These are phyloP conservation scores for Chaetomium tenue DNA, from an alignment of 495 filamentous ascomycete species.

Conservation along the genomic window DNA sequence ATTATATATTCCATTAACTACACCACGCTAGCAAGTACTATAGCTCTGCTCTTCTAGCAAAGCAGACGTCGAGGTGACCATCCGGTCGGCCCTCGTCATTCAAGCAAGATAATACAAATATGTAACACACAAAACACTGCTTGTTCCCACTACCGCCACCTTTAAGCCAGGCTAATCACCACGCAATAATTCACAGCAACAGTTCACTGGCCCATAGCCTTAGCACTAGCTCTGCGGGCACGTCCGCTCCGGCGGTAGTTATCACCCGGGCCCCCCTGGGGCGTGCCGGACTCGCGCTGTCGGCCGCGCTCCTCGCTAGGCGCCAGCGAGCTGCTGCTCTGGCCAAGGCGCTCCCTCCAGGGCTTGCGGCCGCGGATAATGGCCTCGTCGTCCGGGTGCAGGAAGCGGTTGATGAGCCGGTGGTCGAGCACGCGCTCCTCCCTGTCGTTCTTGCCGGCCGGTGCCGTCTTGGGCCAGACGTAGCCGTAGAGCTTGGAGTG, in stretches of 20 bases:
- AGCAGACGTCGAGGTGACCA: neutral
- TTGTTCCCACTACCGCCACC: neutral
- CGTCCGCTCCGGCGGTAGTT: slow-evolving; percentile 33
- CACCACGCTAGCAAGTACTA: neutral
- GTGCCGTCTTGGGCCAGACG: slow-evolving; percentile 92
- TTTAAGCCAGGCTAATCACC: neutral
- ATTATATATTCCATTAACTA: slow-evolving; percentile 13
- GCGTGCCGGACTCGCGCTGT: no score
- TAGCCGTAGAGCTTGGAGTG: slow-evolving; percentile 95
- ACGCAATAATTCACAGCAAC: neutral
- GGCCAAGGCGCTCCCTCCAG: slow-evolving; percentile 27
- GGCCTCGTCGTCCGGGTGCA: slow-evolving; percentile 64
- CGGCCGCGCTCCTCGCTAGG: neutral
- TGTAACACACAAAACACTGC: neutral
- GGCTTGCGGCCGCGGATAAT: slow-evolving; percentile 48
- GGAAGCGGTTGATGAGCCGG: slow-evolving; percentile 66
- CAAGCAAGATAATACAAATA: neutral
- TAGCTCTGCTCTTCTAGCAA: neutral
- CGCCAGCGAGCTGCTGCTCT: neutral
- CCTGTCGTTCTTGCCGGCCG: slow-evolving; percentile 64
- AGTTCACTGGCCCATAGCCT: slow-evolving; percentile 17
- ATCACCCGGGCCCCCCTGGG: neutral
- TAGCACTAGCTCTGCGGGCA: slow-evolving; percentile 33
- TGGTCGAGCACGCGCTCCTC: slow-evolving; percentile 77
- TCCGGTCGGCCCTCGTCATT: neutral